Conservation (phyloP, 2,329 filamentous ascomycete genomes). For the Monilinia polystroma region DNA sequence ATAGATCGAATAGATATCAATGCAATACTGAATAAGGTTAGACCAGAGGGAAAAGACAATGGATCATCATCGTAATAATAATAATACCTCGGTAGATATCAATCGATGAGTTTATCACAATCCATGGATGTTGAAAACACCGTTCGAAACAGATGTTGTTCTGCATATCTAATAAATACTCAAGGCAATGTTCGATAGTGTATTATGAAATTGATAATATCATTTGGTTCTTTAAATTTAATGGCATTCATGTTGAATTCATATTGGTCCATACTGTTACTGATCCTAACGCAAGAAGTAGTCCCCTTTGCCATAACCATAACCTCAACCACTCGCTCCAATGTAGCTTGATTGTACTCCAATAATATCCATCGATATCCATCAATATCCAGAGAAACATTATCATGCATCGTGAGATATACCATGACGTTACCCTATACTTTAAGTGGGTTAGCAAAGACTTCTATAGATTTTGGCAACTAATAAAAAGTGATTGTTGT, state of each 20-base stretch:
- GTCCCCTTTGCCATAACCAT: not conserved
- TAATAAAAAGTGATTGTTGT: not conserved
- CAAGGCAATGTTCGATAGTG: too few species aligned
- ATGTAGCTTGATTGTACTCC: not conserved
- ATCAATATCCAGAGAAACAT: not conserved
- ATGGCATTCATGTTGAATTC: not conserved
- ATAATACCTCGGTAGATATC: too few species aligned
- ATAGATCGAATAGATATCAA: too few species aligned
- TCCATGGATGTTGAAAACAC: too few species aligned
- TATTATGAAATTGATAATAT: too few species aligned
- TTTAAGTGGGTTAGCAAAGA: not conserved
- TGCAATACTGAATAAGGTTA: too few species aligned
- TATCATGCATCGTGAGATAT: too few species aligned
- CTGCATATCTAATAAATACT: too few species aligned
- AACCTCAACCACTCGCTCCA: not conserved
- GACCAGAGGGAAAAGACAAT: too few species aligned
- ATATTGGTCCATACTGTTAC: not conserved
- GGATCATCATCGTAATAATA: too few species aligned
- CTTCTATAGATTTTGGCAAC: not conserved
- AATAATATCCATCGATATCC: not conserved
- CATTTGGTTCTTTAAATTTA: not conserved
- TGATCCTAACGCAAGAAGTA: fast-evolving
- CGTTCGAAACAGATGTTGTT: too few species aligned
- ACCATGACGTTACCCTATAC: not conserved
- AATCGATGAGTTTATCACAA: too few species aligned